These are phyloP conservation scores for Croton laevigatus DNA, from an alignment of 441 rosid genomes.

Conservation along the genomic window DNA sequence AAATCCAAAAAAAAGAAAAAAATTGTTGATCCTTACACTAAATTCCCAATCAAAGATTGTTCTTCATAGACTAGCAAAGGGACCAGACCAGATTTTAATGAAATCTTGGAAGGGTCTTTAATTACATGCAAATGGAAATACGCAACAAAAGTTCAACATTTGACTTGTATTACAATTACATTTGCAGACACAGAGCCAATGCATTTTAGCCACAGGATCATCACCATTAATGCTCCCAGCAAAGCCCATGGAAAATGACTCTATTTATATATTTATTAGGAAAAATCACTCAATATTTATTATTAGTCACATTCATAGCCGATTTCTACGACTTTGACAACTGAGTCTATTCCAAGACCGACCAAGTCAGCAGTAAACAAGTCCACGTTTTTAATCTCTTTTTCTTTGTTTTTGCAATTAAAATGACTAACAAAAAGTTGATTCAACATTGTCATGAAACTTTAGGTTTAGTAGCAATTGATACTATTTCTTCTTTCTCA, in stretches of 20 bases:
- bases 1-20: not conserved
- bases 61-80: not conserved
- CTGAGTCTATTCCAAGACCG: no score
- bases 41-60: not conserved
- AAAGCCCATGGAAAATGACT: not conserved
- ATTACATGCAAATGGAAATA: not conserved
- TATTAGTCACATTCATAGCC: conserved; percentile 10
- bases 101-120: not conserved
- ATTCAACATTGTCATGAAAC: not conserved
- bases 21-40: not conserved
- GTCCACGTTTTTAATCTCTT: not conserved
- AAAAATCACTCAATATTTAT: not conserved
- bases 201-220: conserved; percentile 15
- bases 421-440: not conserved
- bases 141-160: not conserved
- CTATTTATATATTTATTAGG: no score
- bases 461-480: not conserved
- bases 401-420: not conserved
- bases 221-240: not conserved
- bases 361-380: conserved; percentile 10
- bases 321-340: conserved; percentile 23
- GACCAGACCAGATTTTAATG: not conserved
- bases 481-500: no score
- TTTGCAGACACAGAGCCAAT: not conserved
- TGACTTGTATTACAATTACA: not conserved